Base-by-base conservation (phyloP, 768 basidiomycete species). In the Royoungia palumana region DNA sequence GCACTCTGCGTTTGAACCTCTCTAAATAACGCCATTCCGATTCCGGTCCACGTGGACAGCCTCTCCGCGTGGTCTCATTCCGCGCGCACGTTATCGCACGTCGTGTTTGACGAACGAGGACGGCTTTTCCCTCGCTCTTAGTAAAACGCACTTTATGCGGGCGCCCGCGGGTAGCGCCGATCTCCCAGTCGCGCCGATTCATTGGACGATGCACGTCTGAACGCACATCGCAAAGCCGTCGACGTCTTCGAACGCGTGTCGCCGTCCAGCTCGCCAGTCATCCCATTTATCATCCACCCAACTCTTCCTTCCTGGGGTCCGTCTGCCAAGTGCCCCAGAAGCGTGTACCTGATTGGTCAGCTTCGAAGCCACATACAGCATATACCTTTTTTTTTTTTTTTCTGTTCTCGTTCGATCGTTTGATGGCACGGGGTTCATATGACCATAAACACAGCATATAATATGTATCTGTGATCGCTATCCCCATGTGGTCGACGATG, bases 101-200 rank as follows among this genome's bases (percentile, higher is more conserved):
- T 28, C 28, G 28, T 28, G 28, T 46, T 46, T 35, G 38, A 43
- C 34, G 6, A 17, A 6, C 5, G 20, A 38, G 10, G 37, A 14
- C 22, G 8, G 24, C 24, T 19, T 28, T 34, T 32, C 16, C 39
- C 21, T 38, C 51, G 39, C 28, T 28, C 28, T 12, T 11, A 28
- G 28, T 28, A 28, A 28, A 36, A 42, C 38, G 36, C 21, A 32
- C 41, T 43, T 54, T 47, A 13, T 45, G 48, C 50, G 50, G 41
- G 34, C 42, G 44, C 45, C 46, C 35, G 44, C 30, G 13, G 36
- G 37, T 44, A 16, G 36, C 60, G 55, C 60, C 50, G 61, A 61
- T 61, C 50, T 63, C 30, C 10, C 16, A 2, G 28, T 41, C n/a
- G 43, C 43, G 54, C 54, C 45, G 47, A 63, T 60, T 44, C 20